phyloP scores from a whole-genome alignment of 805 yeast species.

The Lipomyces lipofer region DNA sequence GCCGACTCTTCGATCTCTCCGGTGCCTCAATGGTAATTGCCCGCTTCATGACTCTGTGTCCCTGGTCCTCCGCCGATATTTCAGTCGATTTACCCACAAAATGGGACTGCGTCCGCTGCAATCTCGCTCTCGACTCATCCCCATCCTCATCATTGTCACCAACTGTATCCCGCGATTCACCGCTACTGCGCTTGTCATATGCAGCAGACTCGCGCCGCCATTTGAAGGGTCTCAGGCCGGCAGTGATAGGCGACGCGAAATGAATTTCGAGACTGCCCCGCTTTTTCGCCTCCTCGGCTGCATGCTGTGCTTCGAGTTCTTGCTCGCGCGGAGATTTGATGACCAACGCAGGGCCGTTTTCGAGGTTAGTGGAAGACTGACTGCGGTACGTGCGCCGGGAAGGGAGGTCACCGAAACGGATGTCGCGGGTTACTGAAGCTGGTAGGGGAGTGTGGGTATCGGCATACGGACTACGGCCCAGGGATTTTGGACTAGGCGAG shows the following conservation, averaged over 20 bases:
- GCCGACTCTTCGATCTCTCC: not conserved
- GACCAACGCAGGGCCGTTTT: slow-evolving; percentile 77
- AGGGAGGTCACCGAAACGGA: slow-evolving; percentile 62
- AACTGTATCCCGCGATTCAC: not conserved
- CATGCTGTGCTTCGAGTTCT: slow-evolving; percentile 34
- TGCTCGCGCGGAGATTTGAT: slow-evolving; percentile 74
- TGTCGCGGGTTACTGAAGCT: slow-evolving; percentile 36
- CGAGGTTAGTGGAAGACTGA: slow-evolving; percentile 13
- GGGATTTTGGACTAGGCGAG: no score
- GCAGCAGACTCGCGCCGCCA: slow-evolving; percentile 6
- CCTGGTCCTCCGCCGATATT: not conserved
- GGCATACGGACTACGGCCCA: no score
- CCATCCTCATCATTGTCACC: not conserved
- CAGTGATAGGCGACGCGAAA: slow-evolving; percentile 26
- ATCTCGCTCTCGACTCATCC: not conserved
- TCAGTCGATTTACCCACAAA: not conserved
- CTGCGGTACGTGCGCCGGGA: slow-evolving; percentile 40
- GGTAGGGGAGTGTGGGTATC: not conserved
- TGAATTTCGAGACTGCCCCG: slow-evolving; percentile 34
- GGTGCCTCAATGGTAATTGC: slow-evolving; percentile 52
- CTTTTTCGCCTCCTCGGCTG: slow-evolving; percentile 27
- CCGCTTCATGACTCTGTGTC: slow-evolving; percentile 41
- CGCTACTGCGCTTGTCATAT: not conserved
- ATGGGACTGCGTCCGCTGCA: slow-evolving; percentile 7
- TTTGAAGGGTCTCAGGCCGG: not conserved